Base-by-base conservation (phyloP, 495 filamentous ascomycete species). In the Penicillium lagena region DNA sequence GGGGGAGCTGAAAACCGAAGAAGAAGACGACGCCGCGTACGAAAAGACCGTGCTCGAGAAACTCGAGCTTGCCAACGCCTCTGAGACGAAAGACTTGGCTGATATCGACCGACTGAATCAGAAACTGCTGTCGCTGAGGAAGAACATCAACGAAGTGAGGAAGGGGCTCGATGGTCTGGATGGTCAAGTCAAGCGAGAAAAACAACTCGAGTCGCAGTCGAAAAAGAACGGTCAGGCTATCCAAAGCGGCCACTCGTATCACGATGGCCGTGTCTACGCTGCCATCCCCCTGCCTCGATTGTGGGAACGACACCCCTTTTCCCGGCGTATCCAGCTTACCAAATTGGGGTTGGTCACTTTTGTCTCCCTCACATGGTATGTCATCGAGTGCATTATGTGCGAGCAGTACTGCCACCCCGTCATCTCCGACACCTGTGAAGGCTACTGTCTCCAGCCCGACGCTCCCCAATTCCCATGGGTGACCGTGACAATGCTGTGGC, bases 161-260 rank as follows among this genome's bases (percentile, higher is more conserved):
- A 71, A 76, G 39, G 83, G 82, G 2, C 79, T 89, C 30, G 72
- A 80, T 49, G 70, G 76, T 12, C 65, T 89, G n/a, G 83, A 86
- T 63, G 66, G 76, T 29, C 72, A 79, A 42, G 66, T 87, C 29
- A 70, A 67, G 28, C 63, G 57, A 2, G 63, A 75, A n/a, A 47
- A 54, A 7, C 58, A 59, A 13, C 48, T 46, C 10, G 8, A 49
- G 9, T 51, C 55, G 3, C 46, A 58, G 14, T 45, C 51, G 15
- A 37, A 35, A 29, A 45, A 50, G 34, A 43, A 15, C 35, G 47
- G 40, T 17, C 30, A 49, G 38, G 28, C 47, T 47, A 47, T 30
- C 34, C 35, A 58, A 29, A 50, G 49, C 27, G 67, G 66, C 49
- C 52, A 51, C 37, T 29, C 47, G 17, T 35, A 48, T 37, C 43